Conservation (phyloP, 345 rosid genomes). For the Eucalyptus grandis region DNA sequence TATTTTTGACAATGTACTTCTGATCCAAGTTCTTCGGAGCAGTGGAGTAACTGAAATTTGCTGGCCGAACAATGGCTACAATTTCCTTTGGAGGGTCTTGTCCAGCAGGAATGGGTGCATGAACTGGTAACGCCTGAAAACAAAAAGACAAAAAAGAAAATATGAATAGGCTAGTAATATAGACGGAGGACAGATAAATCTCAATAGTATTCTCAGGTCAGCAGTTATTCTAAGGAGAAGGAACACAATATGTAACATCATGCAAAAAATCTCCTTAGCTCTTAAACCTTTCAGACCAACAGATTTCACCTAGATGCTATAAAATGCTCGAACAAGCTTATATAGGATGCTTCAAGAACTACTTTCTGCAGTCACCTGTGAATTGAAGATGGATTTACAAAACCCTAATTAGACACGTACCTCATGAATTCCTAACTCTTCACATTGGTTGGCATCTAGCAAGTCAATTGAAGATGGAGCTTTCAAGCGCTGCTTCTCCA, state of each 20-base stretch:
- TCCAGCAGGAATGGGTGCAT: conserved; percentile 27
- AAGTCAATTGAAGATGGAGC: conserved; percentile 50
- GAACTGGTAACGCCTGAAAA: conserved; percentile 39
- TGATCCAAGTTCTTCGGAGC: conserved; percentile 33
- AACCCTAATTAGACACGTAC: conserved; percentile 10
- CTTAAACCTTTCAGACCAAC: not conserved
- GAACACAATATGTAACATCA: not conserved
- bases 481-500: conserved; percentile 29
- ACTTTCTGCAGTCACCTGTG: not conserved
- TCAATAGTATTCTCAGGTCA: not conserved
- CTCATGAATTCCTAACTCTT: conserved; percentile 41
- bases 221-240: not conserved
- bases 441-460: conserved; percentile 29
- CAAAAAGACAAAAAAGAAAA: not conserved
- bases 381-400: not conserved
- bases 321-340: not conserved
- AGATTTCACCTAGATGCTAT: not conserved
- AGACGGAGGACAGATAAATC: not conserved
- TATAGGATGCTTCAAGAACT: not conserved
- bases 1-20: conserved; percentile 28
- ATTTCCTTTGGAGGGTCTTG: conserved; percentile 29
- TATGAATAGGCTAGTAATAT: not conserved
- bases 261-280: not conserved
- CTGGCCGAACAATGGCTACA: conserved; percentile 62
- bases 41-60: conserved; percentile 15